Evolutionary conservation across 352 stramenopile genomes (phyloP).

Genomic region (Blastocystis sp.): DNA sequence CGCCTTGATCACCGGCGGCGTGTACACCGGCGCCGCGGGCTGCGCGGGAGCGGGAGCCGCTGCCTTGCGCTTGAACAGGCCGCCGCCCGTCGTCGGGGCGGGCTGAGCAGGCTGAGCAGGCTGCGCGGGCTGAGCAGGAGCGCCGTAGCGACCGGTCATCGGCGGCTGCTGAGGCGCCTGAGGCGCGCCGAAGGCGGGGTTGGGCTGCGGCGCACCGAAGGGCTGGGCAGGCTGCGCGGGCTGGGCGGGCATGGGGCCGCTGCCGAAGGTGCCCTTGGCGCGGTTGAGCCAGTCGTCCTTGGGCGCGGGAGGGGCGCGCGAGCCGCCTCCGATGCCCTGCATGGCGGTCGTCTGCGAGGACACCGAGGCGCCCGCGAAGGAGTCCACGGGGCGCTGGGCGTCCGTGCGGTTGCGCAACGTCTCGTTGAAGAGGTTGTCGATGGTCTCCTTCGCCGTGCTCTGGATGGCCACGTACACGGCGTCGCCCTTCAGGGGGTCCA

Average conservation of each 20-base stretch:
- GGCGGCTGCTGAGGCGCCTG: background rate
- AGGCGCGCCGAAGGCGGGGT: background rate
- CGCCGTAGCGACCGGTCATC: slow-evolving; percentile 26
- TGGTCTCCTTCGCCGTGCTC: slow-evolving; percentile 32
- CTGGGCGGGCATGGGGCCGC: background rate
- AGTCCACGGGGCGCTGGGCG: slow-evolving; percentile 17
- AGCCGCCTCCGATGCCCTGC: slow-evolving; percentile 59
- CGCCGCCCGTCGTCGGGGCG: background rate
- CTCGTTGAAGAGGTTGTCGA: slow-evolving; percentile 68
- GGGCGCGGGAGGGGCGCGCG: slow-evolving; percentile 44
- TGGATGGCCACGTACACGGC: slow-evolving; percentile 53
- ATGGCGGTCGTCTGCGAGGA: background rate
- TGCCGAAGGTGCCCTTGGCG: slow-evolving; percentile 56
- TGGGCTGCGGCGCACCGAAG: background rate
- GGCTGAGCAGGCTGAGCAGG: background rate
- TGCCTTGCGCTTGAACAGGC: slow-evolving; percentile 24
- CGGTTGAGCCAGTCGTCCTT: slow-evolving; percentile 63
- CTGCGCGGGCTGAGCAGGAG: slow-evolving; percentile 7
- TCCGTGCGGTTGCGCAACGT: slow-evolving; percentile 50
- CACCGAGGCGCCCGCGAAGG: slow-evolving; percentile 38
- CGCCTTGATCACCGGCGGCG: slow-evolving; percentile 49
- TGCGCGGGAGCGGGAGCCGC: background rate
- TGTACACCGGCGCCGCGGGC: slow-evolving; percentile 36
- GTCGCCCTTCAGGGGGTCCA: slow-evolving; percentile 65
- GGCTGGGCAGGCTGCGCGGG: slow-evolving; percentile 24